These are phyloP conservation scores for Vitis vinifera DNA, from an alignment of 164 flowering plant genomes.

Conservation along the genomic window ASM3070453v1 NC_081823.1:2625501-2626000, in stretches of 20 bases:
- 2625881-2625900: background rate
- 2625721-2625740: background rate
- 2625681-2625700: background rate
- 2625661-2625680: background rate
- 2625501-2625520: background rate
- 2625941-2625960: background rate
- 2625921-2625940: background rate
- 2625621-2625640: background rate
- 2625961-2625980: background rate
- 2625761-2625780: background rate
- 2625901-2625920: background rate
- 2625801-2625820: background rate
- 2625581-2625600: background rate
- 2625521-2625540: background rate
- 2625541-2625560: background rate
- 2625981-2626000: conserved; percentile 52
- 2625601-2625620: background rate
- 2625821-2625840: background rate
- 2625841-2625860: background rate
- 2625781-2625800: background rate
- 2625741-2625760: background rate
- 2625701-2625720: background rate
- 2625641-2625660: too few relatives aligned
- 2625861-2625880: background rate
- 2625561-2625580: background rate